These are phyloP conservation scores for Pleomassaria siparia DNA, from an alignment of 2,329 filamentous ascomycete genomes.

Conservation along the genomic window DNA sequence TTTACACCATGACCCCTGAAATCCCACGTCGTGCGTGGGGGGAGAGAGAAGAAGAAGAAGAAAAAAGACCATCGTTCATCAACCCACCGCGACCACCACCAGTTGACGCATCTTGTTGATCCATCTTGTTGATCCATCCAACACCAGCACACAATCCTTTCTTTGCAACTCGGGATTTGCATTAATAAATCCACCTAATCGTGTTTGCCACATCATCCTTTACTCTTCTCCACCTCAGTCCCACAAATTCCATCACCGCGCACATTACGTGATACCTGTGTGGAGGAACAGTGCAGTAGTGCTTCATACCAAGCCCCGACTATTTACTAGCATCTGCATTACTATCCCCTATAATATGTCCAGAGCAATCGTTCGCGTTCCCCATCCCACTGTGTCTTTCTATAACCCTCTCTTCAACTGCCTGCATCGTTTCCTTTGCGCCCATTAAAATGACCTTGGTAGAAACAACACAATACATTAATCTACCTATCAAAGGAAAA, in stretches of 20 bases:
- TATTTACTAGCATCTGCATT: neutral
- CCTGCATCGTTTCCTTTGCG: too few relatives aligned
- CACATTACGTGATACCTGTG: neutral
- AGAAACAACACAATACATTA: too few relatives aligned
- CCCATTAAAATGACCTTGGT: too few relatives aligned
- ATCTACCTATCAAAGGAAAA: too few relatives aligned
- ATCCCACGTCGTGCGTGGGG: slow-evolving; percentile 9
- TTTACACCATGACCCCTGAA: slow-evolving; percentile 1
- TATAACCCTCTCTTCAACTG: neutral
- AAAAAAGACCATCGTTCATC: too few relatives aligned
- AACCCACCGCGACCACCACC: too few relatives aligned
- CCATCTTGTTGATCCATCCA: too few relatives aligned
- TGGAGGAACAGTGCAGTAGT: neutral
- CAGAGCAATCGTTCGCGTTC: neutral
- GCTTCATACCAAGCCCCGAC: neutral
- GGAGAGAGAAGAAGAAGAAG: neutral
- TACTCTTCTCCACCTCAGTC: neutral
- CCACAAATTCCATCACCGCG: neutral
- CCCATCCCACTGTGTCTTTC: neutral
- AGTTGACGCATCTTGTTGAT: too few relatives aligned
- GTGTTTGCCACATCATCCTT: too few relatives aligned
- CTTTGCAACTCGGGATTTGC: too few relatives aligned
- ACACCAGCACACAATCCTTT: too few relatives aligned
- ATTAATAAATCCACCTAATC: too few relatives aligned
- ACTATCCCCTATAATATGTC: neutral